Evolutionary conservation across 106 monocot species (phyloP).

Genomic region (Platanthera zijinensis): DNA sequence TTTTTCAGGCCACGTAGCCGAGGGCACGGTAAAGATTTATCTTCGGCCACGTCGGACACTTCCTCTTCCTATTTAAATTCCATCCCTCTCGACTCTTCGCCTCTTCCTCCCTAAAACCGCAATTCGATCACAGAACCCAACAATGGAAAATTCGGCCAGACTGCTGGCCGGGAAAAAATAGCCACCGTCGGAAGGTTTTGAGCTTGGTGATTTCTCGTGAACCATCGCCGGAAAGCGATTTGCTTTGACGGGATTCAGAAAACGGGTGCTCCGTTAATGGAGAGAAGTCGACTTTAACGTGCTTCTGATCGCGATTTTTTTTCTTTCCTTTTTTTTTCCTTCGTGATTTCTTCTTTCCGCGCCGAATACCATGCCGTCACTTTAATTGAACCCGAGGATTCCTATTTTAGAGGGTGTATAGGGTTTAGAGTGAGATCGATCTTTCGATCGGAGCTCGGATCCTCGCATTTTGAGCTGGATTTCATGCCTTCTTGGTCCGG

Average conservation of each 20-base stretch:
- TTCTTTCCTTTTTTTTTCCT: not conserved
- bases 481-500: not conserved
- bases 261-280: not conserved
- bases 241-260: not conserved
- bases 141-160: not conserved
- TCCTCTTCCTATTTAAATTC: not conserved
- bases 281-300: slow-evolving; percentile 1
- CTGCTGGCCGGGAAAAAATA: not conserved
- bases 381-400: slow-evolving; percentile 6
- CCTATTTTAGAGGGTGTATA: not conserved
- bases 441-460: slow-evolving; percentile 2
- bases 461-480: not conserved
- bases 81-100: not conserved
- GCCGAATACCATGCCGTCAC: not conserved
- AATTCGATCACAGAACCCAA: slow-evolving; percentile 1
- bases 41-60: slow-evolving; percentile 16
- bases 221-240: not conserved
- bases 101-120: not conserved
- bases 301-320: slow-evolving; percentile 1
- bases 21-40: slow-evolving; percentile 3
- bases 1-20: slow-evolving; percentile 7
- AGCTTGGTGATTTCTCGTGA: not conserved
- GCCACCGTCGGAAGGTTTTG: not conserved
- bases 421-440: not conserved
- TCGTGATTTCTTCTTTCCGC: slow-evolving; percentile 1